Base-by-base conservation (phyloP, 371 early-diverging fungal species). In the Rhizopus arrhizus region DNA sequence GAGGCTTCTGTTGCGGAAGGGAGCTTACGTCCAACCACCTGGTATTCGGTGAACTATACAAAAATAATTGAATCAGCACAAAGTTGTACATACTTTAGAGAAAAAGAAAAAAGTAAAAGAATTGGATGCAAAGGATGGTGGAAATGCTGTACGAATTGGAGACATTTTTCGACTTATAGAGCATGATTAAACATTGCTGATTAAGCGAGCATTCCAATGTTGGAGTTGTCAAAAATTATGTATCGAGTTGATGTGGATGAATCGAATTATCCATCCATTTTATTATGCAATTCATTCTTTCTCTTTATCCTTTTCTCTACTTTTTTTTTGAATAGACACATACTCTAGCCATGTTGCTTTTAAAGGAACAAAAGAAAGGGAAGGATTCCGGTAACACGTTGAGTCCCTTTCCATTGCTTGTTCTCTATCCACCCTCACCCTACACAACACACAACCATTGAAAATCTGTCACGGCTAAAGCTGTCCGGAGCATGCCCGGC, bases 11-110 rank as follows among this genome's bases (percentile, higher is more conserved):
- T 89, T 77, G 89, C 95, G 66, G 97, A 89, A 64, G 99, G 97
- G 65, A 91, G 88, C 81, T 91, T 92, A 72, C 96, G 93, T 78
- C 96, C 97, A 80, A 95, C 85, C 75, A 97, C 92, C 83, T 88
- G 88, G 73, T 87, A 87, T 75, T 87, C 88, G 77, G 84, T 82
- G 72, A 85, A 82, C 87, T 85, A 74, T 10, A 46, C 12, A n/a
- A 50, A 10, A 59, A 50, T 61, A 12, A 9, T 13, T 9, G 38
- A 46, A 10, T 53, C 29, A 38, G 40, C 40, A 43, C 5, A 43
- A 5, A 43, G n/a, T 43, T 12, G 40, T 22, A 22, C 8, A 40
- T 40, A 12, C 0, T 40, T 12, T 40, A 7, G 12, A 40, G 8
- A 40, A 40, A 40, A 7, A 40, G 40, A 12, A 40, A 12, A 52